phyloP scores from a whole-genome alignment of 768 basidiomycete species.

The Macrocybe gigantea region DNA sequence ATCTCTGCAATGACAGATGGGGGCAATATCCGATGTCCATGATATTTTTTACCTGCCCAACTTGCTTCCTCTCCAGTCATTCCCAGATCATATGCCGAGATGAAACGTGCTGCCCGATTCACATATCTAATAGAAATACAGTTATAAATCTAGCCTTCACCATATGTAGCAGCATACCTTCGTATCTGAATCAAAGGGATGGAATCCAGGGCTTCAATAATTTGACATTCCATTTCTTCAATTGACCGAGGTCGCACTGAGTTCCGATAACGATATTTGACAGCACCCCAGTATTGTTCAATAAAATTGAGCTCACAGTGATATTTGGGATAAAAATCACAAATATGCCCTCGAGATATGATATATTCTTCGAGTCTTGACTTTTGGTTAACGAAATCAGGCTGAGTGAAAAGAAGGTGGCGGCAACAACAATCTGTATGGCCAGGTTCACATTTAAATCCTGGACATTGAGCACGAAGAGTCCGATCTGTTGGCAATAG shows the following conservation, averaged over 20 bases:
- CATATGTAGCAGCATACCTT: constrained; percentile 10
- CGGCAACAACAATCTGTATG: constrained; percentile 13
- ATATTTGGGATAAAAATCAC: constrained; percentile 33
- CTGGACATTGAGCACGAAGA: constrained; percentile 16
- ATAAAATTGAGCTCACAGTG: constrained; percentile 15
- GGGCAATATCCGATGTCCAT: constrained; percentile 8
- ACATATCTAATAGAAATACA: constrained; percentile 11
- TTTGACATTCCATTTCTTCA: constrained; percentile 22
- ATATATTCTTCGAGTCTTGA: constrained; percentile 19
- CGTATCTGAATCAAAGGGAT: constrained; percentile 17
- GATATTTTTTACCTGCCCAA: constrained; percentile 6
- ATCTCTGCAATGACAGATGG: constrained; percentile 5
- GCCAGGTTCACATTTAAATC: constrained; percentile 14
- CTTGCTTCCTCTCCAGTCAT: constrained; percentile 6
- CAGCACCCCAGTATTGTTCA: too few species aligned
- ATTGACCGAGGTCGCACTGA: constrained; percentile 13
- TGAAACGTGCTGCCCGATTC: constrained; percentile 4
- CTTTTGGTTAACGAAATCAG: constrained; percentile 16
- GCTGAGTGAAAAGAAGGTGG: constrained; percentile 12
- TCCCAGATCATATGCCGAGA: constrained; percentile 6
- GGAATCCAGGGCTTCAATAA: constrained; percentile 18
- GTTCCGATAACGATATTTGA: constrained; percentile 26
- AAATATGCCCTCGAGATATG: constrained; percentile 16
- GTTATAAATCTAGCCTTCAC: neutral
- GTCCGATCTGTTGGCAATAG: constrained; percentile 11